Evolutionary conservation across 768 basidiomycete species (phyloP).

Genomic region (Paxillus involutus): DNA sequence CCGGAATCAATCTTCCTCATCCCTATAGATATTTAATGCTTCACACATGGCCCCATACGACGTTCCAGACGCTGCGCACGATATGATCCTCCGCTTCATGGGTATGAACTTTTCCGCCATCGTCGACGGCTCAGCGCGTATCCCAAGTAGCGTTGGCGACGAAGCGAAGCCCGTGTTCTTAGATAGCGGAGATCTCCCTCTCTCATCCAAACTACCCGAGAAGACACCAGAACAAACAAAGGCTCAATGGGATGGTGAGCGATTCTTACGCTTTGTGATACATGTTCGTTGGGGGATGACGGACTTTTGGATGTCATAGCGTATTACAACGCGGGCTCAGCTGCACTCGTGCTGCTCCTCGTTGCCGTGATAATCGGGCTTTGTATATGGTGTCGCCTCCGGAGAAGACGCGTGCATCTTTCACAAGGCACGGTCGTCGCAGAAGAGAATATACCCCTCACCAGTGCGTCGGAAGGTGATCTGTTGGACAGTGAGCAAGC

Average conservation of each 20-base stretch:
- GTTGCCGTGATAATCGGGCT: constrained; percentile 64
- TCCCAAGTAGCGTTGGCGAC: constrained; percentile 79
- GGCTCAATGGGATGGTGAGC: constrained; percentile 87
- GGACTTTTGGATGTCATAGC: constrained; percentile 43
- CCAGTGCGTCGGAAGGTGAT: constrained; percentile 38
- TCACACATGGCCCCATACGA: constrained; percentile 97
- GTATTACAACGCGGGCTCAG: constrained; percentile 94
- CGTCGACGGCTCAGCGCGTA: constrained; percentile 74
- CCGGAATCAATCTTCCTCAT: neutral
- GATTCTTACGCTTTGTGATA: neutral
- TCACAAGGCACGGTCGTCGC: constrained; percentile 5
- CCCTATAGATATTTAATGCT: constrained; percentile 77
- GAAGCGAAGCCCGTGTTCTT: constrained; percentile 64
- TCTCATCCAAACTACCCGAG: constrained; percentile 35
- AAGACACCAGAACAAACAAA: constrained; percentile 78
- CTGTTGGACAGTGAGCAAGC: constrained; percentile 43
- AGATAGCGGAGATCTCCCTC: constrained; percentile 40
- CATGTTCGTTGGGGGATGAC: neutral
- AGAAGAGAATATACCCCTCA: constrained; percentile 77
- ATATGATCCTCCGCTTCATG: constrained; percentile 99
- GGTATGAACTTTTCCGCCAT: constrained; percentile 83
- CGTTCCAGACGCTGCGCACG: constrained; percentile 83
- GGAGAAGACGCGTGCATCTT: constrained; percentile 27
- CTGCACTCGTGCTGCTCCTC: constrained; percentile 78
- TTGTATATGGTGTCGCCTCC: constrained; percentile 76